phyloP scores from a whole-genome alignment of 345 rosid species.

The Murraya koenigii region DNA sequence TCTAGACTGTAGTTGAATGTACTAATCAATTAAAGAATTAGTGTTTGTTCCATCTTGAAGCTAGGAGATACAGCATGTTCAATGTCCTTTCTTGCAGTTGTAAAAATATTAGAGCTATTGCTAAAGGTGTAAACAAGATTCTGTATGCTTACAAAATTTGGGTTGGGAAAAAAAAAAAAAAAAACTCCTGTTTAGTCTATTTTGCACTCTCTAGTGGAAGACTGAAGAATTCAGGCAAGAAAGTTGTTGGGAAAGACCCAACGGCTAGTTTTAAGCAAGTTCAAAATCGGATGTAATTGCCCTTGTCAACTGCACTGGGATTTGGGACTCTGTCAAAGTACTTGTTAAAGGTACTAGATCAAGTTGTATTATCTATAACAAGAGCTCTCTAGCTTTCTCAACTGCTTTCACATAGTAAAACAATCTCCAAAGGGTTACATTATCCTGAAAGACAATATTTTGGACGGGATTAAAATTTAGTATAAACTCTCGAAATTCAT shows the following conservation, averaged over 20 bases:
- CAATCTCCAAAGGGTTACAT: slow-evolving; percentile 53
- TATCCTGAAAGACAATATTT: slow-evolving; percentile 36
- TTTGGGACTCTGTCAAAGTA: neutral
- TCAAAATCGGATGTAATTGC: neutral
- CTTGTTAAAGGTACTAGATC: neutral
- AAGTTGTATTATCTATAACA: slow-evolving; percentile 6
- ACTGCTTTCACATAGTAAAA: slow-evolving; percentile 46
- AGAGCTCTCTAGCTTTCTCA: slow-evolving; percentile 36
- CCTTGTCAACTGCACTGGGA: neutral
- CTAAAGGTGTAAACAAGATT: neutral
- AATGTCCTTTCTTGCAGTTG: neutral
- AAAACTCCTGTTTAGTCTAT: neutral
- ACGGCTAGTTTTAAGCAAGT: neutral
- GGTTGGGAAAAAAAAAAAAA: no score
- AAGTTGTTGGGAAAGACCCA: neutral
- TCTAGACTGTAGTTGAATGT: neutral
- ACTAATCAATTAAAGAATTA: neutral
- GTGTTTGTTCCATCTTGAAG: neutral
- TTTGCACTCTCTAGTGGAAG: neutral
- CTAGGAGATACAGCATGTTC: neutral
- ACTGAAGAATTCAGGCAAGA: neutral
- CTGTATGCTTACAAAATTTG: neutral
- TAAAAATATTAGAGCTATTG: no score
- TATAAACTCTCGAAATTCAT: neutral
- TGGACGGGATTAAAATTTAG: neutral